Evolutionary conservation across 441 rosid species (phyloP).

Genomic region (Jatropha podagrica): DNA sequence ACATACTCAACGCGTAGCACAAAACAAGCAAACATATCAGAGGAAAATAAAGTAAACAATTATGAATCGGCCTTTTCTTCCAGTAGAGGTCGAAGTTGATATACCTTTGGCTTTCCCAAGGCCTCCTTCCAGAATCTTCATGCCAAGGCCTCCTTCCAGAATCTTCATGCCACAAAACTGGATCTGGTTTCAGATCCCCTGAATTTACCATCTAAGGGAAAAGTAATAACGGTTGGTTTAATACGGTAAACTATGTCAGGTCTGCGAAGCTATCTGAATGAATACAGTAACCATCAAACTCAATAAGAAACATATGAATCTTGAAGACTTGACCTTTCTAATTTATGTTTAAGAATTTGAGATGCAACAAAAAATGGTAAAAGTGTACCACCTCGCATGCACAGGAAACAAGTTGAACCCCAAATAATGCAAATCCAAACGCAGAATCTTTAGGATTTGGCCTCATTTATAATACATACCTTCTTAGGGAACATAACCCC

Average conservation of each 20-base stretch:
- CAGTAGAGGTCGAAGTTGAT: background rate
- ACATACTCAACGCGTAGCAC: background rate
- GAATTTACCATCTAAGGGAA: constrained; percentile 50
- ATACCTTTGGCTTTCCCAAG: constrained; percentile 48
- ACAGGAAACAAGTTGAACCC: background rate
- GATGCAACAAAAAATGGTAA: background rate
- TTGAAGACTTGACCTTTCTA: background rate
- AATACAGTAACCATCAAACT: background rate
- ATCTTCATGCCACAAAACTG: constrained; percentile 88
- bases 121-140: constrained; percentile 65
- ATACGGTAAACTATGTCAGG: background rate
- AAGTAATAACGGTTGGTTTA: background rate
- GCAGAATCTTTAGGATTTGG: background rate
- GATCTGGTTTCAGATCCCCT: constrained; percentile 62
- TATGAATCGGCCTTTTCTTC: background rate
- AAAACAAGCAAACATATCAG: background rate
- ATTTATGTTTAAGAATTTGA: too few species aligned
- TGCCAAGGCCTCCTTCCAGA: constrained; percentile 75
- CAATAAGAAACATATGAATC: background rate
- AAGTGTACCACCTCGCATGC: background rate
- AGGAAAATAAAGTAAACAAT: background rate
- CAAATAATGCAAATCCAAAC: background rate
- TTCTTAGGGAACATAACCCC: constrained; percentile 71
- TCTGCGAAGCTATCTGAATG: background rate
- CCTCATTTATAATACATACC: constrained; percentile 37